phyloP scores from a whole-genome alignment of 306 rosid genomes.

The Pyrus betulifolia region DNA sequence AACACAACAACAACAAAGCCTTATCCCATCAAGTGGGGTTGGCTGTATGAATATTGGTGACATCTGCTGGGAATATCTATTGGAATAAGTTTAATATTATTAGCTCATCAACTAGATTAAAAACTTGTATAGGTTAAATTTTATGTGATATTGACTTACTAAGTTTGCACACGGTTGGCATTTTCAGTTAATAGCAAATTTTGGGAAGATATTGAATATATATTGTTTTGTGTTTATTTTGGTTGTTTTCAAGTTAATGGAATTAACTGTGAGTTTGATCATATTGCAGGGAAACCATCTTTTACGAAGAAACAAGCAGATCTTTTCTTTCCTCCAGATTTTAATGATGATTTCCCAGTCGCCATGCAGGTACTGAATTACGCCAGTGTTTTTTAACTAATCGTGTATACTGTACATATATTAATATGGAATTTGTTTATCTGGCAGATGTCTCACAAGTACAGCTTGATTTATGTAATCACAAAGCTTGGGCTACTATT shows the following conservation, averaged over 20 bases:
- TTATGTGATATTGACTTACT: not conserved
- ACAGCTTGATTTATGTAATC: constrained; percentile 89
- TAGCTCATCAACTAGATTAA: not conserved
- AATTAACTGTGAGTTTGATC: not conserved
- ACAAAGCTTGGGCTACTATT: constrained; percentile 98
- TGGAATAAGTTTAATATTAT: not conserved
- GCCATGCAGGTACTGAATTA: constrained; percentile 79
- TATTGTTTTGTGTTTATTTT: not conserved
- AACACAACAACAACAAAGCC: too few relatives aligned
- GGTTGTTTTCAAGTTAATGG: not conserved
- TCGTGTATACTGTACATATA: not conserved
- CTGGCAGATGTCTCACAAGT: constrained; percentile 90
- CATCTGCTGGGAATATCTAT: not conserved
- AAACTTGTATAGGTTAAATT: too few relatives aligned
- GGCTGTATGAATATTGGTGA: not conserved
- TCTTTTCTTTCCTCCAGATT: constrained; percentile 98
- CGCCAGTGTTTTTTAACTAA: constrained; percentile 16
- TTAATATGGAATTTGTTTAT: constrained; percentile 8
- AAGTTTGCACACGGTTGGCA: not conserved
- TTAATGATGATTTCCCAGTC: constrained; percentile 97
- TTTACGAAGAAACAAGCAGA: constrained; percentile 97
- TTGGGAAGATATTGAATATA: not conserved
- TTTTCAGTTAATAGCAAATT: not conserved
- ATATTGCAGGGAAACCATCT: constrained; percentile 80
- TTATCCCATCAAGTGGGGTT: too few relatives aligned